Conservation (phyloP, 2,329 filamentous ascomycete species). For the Coniochaeta sp. region DNA sequence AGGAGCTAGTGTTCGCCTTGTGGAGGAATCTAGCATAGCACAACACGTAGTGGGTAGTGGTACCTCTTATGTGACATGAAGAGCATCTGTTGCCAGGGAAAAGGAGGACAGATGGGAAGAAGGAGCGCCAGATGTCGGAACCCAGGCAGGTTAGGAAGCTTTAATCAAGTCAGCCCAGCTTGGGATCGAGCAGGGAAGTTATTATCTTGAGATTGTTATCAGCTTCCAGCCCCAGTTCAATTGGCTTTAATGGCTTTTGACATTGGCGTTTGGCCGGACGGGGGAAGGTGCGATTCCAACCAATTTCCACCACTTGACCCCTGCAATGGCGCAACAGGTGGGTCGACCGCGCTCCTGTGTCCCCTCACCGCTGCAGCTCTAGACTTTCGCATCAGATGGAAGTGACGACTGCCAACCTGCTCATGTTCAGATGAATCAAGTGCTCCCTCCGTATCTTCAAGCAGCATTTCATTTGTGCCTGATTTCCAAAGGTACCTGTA, state of each 20-base stretch:
- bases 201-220: not conserved
- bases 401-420: not conserved
- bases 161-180: not conserved
- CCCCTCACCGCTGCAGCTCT: not conserved
- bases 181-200: not conserved
- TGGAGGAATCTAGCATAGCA: not conserved
- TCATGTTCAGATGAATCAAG: not conserved
- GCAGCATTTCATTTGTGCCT: too few relatives aligned
- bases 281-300: not conserved
- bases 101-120: too few relatives aligned
- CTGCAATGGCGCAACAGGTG: not conserved
- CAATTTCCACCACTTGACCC: slow-evolving; percentile 1
- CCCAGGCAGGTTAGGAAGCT: not conserved
- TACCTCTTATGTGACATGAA: not conserved
- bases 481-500: too few relatives aligned
- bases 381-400: not conserved
- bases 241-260: not conserved
- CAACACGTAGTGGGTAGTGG: not conserved
- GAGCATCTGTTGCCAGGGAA: not conserved
- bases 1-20: not conserved
- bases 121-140: not conserved
- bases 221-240: not conserved
- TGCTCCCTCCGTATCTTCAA: not conserved
- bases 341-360: not conserved
- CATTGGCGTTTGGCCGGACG: not conserved